Evolutionary conservation across 495 filamentous ascomycete genomes (phyloP), one percentile per base, ranked within the genome.

Genomic region (Sordaria brevicollis): DNA sequence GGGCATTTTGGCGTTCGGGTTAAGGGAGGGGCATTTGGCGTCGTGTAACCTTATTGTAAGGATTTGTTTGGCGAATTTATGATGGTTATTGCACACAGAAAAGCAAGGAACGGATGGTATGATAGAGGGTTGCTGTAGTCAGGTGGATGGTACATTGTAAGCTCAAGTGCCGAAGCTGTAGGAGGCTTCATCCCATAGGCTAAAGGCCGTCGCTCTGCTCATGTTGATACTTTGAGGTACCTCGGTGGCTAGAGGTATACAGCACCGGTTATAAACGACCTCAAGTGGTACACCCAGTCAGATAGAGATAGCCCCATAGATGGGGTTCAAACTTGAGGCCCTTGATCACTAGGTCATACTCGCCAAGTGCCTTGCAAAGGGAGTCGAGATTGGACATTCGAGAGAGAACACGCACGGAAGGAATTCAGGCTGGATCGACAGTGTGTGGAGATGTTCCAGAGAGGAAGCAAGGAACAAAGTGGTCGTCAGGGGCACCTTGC

Each of bases 21-120:
- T 49, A 39, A 68, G 13, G 65, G 71, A 36, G 15, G 35, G 38
- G 38, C n/a, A 35, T 67, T n/a, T 41, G 69, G 69, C 69, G 69
- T 67, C 49, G 29, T 34, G 49, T 57, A 7, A 31, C 25, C 41
- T 21, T 49, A 49, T 7, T 36, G 62, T 35, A 38, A 68, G 36
- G 57, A 57, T 69, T 19, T 15, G 37, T 17, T 29, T 37, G 66
- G 49, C 37, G 31, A 68, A 65, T 17, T 65, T 31, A 17, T 67
- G 66, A 35, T n/a, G 66, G 66, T 67, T 57, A 29, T 31, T 29
- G 2, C 49, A 31, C 49, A 57, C 9, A 0, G 2, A 6, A 1
- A 54, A 29, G 21, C 1, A 13, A 54, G 21, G 43, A 0, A 15
- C n/a, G n/a, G n/a, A n/a, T n/a, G n/a, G n/a, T n/a, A 54, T 15